phyloP scores from a whole-genome alignment of 75 land plant genomes.

The Larix kaempferi region DNA sequence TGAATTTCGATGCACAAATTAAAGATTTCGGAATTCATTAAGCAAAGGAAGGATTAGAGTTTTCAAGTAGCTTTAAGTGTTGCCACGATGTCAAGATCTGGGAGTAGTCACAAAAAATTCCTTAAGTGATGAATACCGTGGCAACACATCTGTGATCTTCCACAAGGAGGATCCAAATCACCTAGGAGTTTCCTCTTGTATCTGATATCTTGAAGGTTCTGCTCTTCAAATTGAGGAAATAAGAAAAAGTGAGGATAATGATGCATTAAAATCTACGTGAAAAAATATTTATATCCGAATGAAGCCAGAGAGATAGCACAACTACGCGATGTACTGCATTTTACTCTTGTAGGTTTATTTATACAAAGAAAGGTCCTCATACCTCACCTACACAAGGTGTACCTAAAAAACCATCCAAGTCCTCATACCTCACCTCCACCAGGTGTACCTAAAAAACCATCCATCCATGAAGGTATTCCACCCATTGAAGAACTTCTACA shows the following conservation, averaged over 20 bases:
- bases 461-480: too few relatives aligned
- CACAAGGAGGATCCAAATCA: not conserved
- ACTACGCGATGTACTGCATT: not conserved
- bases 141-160: not conserved
- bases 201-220: not conserved
- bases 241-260: not conserved
- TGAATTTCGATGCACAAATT: conserved; percentile 53
- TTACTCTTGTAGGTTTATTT: too few relatives aligned
- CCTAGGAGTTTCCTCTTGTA: too few relatives aligned
- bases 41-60: too few relatives aligned
- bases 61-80: too few relatives aligned
- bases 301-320: not conserved
- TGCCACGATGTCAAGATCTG: too few relatives aligned
- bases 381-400: too few relatives aligned
- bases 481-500: too few relatives aligned
- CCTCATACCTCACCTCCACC: too few relatives aligned
- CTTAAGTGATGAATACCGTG: not conserved
- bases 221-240: not conserved
- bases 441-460: too few relatives aligned
- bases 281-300: not conserved
- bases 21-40: conserved; percentile 39
- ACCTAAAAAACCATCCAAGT: too few relatives aligned
- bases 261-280: not conserved
- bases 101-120: not conserved
- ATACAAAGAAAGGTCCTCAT: too few relatives aligned